Evolutionary conservation across 1,284 basidiomycete species (phyloP), one percentile per base, ranked within the genome.

Genomic region (Pseudozyma thailandica): DNA sequence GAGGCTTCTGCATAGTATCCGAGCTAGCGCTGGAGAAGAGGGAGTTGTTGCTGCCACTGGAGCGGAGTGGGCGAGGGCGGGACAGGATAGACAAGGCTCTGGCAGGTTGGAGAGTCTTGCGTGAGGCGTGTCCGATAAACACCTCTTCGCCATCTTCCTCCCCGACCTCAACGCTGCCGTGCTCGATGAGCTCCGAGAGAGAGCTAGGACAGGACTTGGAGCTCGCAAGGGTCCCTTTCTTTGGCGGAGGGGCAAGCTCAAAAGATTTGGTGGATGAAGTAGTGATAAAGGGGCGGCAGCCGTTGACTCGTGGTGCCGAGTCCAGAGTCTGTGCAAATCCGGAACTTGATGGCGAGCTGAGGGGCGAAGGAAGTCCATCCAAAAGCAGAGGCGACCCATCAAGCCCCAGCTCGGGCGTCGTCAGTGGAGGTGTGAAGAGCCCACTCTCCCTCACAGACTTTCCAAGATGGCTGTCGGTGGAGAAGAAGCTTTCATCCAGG

Each of bases 401-500:
- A 23, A 70, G 26, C 6, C 49, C 62, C 25, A 72, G 27, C 31
- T 65, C 69, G 2, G 69, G 69, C 25, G 69, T 72, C 21, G 50
- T 62, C 23, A 72, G 30, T 7, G 69, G 54, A 16, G 68, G 61
- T 21, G 68, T 59, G 50, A 63, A 50, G 18, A 53, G 20, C 6
- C 50, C 48, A 12, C 18, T 58, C 16, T 45, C 46, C 16, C 6
- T 27, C 27, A 18, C 48, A 3, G n/a, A 35, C 6, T 5, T n/a
- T 7, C 4, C 41, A 33, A 16, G 18, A 10, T 15, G 12, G 20
- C 13, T 15, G 4, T 7, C 16, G 20, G 23, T 33, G 21, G 31
- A 26, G 16, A 37, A 37, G 16, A 46, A n/a, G 16, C 20, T 43
- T 5, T 51, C 55, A 15, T 72, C 44, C 16, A 66, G 50, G 10